These are phyloP conservation scores for Pseudocercospora fuligena DNA, from an alignment of 2,329 filamentous ascomycete species.

Conservation along the genomic window DNA sequence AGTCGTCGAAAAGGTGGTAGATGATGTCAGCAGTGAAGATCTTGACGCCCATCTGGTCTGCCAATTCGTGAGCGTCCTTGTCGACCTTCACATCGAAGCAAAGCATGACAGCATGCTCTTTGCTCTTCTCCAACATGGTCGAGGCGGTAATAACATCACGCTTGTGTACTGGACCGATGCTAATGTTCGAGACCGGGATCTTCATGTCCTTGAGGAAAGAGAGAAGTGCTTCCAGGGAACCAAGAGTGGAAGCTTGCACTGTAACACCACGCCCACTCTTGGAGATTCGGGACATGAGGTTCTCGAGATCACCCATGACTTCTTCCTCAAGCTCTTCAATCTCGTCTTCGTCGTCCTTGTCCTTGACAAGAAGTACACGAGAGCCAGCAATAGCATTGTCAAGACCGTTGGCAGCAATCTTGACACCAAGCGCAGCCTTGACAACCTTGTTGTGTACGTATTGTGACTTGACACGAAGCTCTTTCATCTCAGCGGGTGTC, in stretches of 20 bases:
- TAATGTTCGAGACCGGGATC: constrained; percentile 96
- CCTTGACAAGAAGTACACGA: constrained; percentile 88
- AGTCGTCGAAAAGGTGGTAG: constrained; percentile 96
- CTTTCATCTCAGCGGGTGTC: constrained; percentile 89
- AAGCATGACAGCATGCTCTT: constrained; percentile 97
- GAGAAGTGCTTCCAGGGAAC: constrained; percentile 91
- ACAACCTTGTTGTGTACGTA: constrained; percentile 99
- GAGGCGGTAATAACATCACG: constrained; percentile 93
- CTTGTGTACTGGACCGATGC: constrained; percentile 96
- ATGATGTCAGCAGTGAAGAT: constrained; percentile 99
- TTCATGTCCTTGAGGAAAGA: constrained; percentile 96
- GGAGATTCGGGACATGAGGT: constrained; percentile 86
- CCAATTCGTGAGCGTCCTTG: constrained; percentile 89
- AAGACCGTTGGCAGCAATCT: constrained; percentile 94
- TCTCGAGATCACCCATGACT: constrained; percentile 91
- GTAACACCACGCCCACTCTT: constrained; percentile 93
- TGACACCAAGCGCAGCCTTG: constrained; percentile 97
- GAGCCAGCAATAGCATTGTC: constrained; percentile 97
- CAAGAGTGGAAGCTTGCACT: constrained; percentile 95
- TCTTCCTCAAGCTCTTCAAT: constrained; percentile 90
- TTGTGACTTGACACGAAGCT: constrained; percentile 90
- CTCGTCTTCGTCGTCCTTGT: constrained; percentile 81
- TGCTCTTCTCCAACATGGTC: constrained; percentile 93
- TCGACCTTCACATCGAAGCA: constrained; percentile 99
- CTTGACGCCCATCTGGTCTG: constrained; percentile 93